These are phyloP conservation scores for Colletotrichum siamense DNA, from an alignment of 2,329 filamentous ascomycete genomes.

Conservation along the genomic window DNA sequence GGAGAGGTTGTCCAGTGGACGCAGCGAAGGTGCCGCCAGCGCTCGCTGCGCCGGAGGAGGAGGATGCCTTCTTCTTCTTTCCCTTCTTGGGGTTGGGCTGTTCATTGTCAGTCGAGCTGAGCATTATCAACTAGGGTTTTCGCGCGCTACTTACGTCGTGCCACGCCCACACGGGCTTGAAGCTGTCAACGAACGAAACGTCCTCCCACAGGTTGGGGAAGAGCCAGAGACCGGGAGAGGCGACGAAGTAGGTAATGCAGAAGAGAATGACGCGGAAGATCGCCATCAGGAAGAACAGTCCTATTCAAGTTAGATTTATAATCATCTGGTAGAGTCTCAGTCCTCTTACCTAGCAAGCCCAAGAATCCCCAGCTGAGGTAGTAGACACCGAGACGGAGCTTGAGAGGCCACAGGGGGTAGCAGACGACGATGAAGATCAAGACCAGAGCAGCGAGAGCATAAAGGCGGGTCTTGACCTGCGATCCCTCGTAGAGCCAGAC, in stretches of 20 bases:
- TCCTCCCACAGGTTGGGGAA: slow-evolving; percentile 99
- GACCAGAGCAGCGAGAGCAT: slow-evolving; percentile 82
- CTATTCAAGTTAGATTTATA: slow-evolving; percentile 54
- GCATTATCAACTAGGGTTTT: background rate
- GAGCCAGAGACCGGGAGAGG: slow-evolving; percentile 91
- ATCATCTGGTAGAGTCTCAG: background rate
- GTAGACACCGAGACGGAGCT: slow-evolving; percentile 92
- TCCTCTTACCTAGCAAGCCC: slow-evolving; percentile 71
- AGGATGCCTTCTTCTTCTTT: slow-evolving; percentile 53
- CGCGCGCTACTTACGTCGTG: slow-evolving; percentile 74
- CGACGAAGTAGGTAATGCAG: slow-evolving; percentile 85
- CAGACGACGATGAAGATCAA: slow-evolving; percentile 88
- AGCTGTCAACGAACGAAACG: slow-evolving; percentile 97
- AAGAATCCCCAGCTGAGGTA: slow-evolving; percentile 96
- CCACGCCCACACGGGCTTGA: slow-evolving; percentile 97
- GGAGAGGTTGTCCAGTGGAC: slow-evolving; percentile 57
- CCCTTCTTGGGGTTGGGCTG: slow-evolving; percentile 59
- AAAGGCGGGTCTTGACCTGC: slow-evolving; percentile 92
- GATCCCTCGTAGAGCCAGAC: slow-evolving; percentile 95
- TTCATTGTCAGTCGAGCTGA: background rate
- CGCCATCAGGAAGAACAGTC: slow-evolving; percentile 95
- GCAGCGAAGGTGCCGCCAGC: slow-evolving; percentile 54
- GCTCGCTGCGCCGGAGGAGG: slow-evolving; percentile 29
- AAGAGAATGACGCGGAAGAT: slow-evolving; percentile 97
- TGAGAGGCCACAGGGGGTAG: slow-evolving; percentile 95